Conservation (phyloP, 441 rosid genomes). For the Pelargonium myrrhifolium region DNA sequence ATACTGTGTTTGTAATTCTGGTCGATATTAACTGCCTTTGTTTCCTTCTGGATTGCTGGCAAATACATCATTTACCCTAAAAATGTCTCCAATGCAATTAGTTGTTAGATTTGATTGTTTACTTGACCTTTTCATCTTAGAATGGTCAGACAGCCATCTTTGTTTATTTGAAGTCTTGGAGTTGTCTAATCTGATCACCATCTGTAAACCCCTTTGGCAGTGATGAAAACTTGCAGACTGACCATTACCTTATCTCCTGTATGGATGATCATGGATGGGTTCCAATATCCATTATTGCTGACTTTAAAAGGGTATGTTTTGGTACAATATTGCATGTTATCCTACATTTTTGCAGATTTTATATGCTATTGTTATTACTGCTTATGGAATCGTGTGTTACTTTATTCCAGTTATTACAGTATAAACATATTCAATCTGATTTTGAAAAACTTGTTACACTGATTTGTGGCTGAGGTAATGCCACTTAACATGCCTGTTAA, state of each 20-base stretch:
- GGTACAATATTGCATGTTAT: not conserved
- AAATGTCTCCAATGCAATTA: not conserved
- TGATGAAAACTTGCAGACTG: slow-evolving; percentile 71
- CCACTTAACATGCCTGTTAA: not conserved
- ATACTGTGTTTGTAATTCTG: not conserved
- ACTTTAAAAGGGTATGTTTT: slow-evolving; percentile 74
- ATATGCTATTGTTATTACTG: too few species aligned
- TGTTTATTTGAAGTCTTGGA: slow-evolving; percentile 5
- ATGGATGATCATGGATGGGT: slow-evolving; percentile 97
- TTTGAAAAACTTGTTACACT: not conserved
- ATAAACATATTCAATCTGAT: too few species aligned
- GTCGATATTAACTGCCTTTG: not conserved
- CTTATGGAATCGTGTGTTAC: too few species aligned
- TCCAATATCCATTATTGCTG: slow-evolving; percentile 53
- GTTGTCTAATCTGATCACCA: too few species aligned
- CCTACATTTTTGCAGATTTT: too few species aligned
- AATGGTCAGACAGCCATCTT: not conserved
- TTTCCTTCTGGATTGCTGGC: slow-evolving; percentile 8
- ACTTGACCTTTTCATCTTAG: not conserved
- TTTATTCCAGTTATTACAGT: too few species aligned
- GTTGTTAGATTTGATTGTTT: not conserved
- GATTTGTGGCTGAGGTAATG: not conserved
- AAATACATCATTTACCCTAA: not conserved
- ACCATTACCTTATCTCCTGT: slow-evolving; percentile 55
- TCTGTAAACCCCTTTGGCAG: slow-evolving; percentile 46